Base-by-base conservation (phyloP, 768 basidiomycete species). In the Rhodosporidiobolus sp. region DNA sequence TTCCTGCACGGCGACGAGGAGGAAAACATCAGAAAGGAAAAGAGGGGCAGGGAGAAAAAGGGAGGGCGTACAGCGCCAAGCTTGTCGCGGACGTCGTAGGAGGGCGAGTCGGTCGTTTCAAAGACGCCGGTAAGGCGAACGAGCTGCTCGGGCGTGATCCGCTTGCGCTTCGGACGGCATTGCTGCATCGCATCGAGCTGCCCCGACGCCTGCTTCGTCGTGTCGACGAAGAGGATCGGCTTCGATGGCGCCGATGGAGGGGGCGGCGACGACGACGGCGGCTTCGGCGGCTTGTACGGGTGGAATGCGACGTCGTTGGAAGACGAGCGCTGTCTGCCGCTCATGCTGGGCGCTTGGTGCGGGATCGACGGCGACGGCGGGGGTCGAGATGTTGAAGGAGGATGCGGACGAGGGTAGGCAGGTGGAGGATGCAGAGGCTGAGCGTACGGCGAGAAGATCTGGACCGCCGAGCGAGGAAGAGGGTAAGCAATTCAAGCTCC, bases 101-200 rank as follows among this genome's bases (percentile, higher is more conserved):
- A 22, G 0, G 75, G 75, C 32, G 65, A 60, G 32, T 76, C 71
- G 11, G 71, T 81, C 63, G 76, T 71, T 3, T 79, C 76, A 49
- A 82, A 83, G 67, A 79, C 72, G 12, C 77, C 72, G 60, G 81
- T 79, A 24, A 83, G 78, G 6, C 78, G 75, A 20, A 70, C 70
- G 43, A 83, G 75, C 72, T 83, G 83, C 52, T 79, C 78, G 0
- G 79, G 80, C 6, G 79, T 78, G n/a, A 82, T 82, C 38, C 81
- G 77, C 30, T 82, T 78, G 14, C 83, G 78, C 63, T 83, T 73
- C 22, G 71, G 68, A 28, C 52, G 54, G n/a, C 66, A 53, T 32
- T 53, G 43, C 26, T 12, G 34, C 16, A 32, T 3, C 14, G 53
- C 12, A 12, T 60, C 53, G 11, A 6, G n/a, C 6, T 50, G 11